Evolutionary conservation across 805 yeast species (phyloP).

Genomic region (Dipodascus geniculatus): DNA sequence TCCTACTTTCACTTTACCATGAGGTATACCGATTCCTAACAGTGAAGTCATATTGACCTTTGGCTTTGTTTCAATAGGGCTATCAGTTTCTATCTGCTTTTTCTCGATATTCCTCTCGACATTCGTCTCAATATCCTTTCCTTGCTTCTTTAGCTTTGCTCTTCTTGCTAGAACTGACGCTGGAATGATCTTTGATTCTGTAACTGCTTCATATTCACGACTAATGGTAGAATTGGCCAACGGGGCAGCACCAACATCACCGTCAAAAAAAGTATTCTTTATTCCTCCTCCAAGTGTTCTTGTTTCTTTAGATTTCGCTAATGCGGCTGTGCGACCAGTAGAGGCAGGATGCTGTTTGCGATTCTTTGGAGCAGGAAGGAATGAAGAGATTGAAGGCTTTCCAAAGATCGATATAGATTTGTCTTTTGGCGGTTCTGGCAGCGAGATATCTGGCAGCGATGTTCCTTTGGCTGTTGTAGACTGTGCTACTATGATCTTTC

Average conservation of each 20-base stretch:
- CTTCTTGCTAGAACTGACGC: conserved; percentile 14
- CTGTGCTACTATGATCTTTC: neutral
- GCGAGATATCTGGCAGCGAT: neutral
- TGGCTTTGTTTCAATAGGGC: neutral
- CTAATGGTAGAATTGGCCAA: neutral
- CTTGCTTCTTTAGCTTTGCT: conserved; percentile 11
- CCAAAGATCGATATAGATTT: conserved; percentile 1
- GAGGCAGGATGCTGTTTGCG: neutral
- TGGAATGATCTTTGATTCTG: conserved; percentile 9
- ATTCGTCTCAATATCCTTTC: no score
- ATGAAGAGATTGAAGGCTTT: neutral
- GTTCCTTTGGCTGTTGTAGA: neutral
- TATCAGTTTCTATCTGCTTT: neutral
- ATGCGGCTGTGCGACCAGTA: neutral
- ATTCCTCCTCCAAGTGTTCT: conserved; percentile 14
- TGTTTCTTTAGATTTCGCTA: conserved; percentile 4
- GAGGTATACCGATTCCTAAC: neutral
- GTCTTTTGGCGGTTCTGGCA: neutral
- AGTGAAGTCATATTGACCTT: neutral
- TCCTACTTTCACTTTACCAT: neutral
- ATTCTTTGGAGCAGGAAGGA: conserved; percentile 12
- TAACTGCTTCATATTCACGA: neutral
- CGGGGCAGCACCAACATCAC: conserved; percentile 10
- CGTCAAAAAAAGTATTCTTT: conserved; percentile 13
- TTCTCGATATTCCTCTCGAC: no score